Percentiles rank a stretch among this genome's conserved stretches.
These are phyloP conservation scores for Miscanthus sacchariflorus DNA, from an alignment of 202 grass and related monocot species.

Conservation along the genomic window DNA sequence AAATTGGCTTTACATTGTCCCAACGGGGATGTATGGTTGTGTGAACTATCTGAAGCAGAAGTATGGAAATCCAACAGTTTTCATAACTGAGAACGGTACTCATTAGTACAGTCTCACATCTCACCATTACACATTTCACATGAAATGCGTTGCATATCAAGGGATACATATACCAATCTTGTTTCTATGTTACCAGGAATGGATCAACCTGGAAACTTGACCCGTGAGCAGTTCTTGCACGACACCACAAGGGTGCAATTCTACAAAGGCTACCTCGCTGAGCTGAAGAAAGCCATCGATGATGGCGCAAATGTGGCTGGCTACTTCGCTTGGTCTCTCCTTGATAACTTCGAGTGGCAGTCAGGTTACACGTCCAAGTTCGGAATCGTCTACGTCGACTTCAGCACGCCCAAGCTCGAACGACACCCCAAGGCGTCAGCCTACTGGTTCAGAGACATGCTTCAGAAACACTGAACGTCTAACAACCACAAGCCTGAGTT, in stretches of 20 bases:
- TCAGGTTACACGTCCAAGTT: conserved; percentile 78
- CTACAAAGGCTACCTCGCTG: conserved; percentile 65
- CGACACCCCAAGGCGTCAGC: conserved; percentile 75
- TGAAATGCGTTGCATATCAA: neutral
- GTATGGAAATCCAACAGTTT: conserved; percentile 66
- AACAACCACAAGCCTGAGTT: neutral
- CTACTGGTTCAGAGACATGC: conserved; percentile 80
- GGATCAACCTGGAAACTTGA: conserved; percentile 81
- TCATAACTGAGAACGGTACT: conserved; percentile 91
- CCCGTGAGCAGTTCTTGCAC: conserved; percentile 58
- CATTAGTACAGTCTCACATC: neutral
- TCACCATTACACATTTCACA: neutral
- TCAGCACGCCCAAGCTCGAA: conserved; percentile 46
- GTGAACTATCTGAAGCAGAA: conserved; percentile 80
- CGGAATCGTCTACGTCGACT: conserved; percentile 83
- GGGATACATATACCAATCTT: conserved; percentile 5
- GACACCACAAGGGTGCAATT: conserved; percentile 58
- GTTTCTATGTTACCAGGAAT: conserved; percentile 54
- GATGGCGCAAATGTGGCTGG: conserved; percentile 66
- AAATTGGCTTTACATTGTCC: conserved; percentile 81
- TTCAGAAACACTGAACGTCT: conserved; percentile 38
- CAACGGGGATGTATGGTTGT: conserved; percentile 71
- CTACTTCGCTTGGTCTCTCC: conserved; percentile 90
- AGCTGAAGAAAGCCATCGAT: conserved; percentile 71
- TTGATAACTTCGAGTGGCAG: conserved; percentile 86